Evolutionary conservation across 2,329 filamentous ascomycete species (phyloP), one percentile per base, ranked within the genome.

Genomic region (Cryphonectria parasitica): DNA sequence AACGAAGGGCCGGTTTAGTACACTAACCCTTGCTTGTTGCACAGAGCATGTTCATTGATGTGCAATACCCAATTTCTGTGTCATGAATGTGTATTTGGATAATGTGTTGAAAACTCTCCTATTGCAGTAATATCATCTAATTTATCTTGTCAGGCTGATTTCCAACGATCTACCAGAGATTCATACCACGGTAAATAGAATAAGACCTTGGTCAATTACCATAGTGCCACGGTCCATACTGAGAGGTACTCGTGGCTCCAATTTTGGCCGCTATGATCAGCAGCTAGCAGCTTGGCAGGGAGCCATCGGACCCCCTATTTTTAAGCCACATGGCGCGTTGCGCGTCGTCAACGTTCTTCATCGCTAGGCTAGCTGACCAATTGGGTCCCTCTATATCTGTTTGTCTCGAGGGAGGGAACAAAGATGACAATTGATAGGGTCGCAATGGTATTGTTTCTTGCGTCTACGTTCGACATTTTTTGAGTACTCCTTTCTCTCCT

Each of bases 331-430:
- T n/a, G 49, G 49, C n/a, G 52, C 25, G 52, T 19, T 22, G 54
- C 45, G 54, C 54, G 54, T 58, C 54, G 54, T 58, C 54, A 31
- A 58, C 15, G 25, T 56, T 56, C 52, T 56, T 25, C 52, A 54
- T 28, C 49, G n/a, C 49, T 10, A n/a, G 19, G 15, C 19, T 22
- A 52, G 41, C 41, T 15, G 41, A 17, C 41, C 41, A 43, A 43
- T 43, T 43, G 41, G 36, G 13, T 39, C 36, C 15, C 15, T 43
- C 15, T 43, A 3, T 52, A 1, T 52, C 22, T 52, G 22, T 52
- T 52, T 52, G 11, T 28, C 52, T 36, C 36, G 7, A 36, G 36
- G 13, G 36, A 13, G 7, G 36, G 36, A 8, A 1, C 11, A 39
- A 39, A 11, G 2, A 13, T 34, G 34, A 58, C 8, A 19, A 17